phyloP scores from a whole-genome alignment of 495 filamentous ascomycete genomes.

The Aspergillus coremiiformis region DNA sequence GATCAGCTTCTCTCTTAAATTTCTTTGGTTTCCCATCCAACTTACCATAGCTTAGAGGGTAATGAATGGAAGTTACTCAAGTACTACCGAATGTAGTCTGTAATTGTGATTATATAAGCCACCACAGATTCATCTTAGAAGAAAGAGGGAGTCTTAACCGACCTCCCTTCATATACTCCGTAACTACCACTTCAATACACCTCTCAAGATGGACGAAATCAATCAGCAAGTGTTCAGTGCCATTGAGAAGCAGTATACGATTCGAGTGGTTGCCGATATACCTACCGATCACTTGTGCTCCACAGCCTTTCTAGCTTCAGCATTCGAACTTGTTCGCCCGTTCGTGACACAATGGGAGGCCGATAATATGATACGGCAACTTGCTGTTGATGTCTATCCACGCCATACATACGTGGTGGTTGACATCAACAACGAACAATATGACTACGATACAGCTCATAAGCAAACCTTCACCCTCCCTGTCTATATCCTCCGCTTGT shows the following conservation, averaged over 20 bases:
- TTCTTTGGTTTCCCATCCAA: no score
- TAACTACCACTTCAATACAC: no score
- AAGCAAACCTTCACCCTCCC: neutral
- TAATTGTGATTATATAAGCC: no score
- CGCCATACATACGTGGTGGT: slow-evolving; percentile 5
- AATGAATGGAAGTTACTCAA: no score
- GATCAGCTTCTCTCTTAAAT: no score
- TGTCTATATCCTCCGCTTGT: slow-evolving; percentile 4
- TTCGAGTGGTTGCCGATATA: slow-evolving; percentile 3
- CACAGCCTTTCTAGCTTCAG: neutral
- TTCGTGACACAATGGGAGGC: neutral
- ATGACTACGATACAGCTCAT: slow-evolving; percentile 4
- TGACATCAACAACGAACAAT: slow-evolving; percentile 6
- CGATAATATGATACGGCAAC: neutral
- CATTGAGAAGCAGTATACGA: neutral
- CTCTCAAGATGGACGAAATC: neutral
- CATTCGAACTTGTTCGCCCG: neutral
- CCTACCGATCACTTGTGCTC: neutral
- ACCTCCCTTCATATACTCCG: no score
- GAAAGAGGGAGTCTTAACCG: no score
- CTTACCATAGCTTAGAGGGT: no score
- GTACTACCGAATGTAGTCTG: no score
- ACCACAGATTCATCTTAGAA: no score
- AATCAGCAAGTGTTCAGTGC: neutral
- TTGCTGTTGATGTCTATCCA: slow-evolving; percentile 1